Conservation (phyloP, 768 basidiomycete genomes). For the Gautieria morchelliformis region DNA sequence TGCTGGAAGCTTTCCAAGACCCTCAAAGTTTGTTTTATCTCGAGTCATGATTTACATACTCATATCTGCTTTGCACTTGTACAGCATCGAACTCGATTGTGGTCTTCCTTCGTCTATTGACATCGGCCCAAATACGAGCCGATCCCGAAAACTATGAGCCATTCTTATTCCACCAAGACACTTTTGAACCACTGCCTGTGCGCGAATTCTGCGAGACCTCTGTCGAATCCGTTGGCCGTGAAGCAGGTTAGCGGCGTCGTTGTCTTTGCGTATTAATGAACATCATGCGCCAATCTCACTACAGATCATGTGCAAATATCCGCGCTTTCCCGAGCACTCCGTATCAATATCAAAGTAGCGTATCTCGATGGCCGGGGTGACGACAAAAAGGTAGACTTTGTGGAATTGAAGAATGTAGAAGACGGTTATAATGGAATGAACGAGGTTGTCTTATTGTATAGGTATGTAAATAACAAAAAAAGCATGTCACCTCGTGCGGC, state of each 20-base stretch:
- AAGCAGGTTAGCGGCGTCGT: slow-evolving; percentile 45
- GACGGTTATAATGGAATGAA: slow-evolving; percentile 26
- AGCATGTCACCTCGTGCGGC: not conserved
- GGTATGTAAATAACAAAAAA: slow-evolving; percentile 38
- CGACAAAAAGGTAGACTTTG: slow-evolving; percentile 51
- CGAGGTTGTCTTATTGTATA: slow-evolving; percentile 65
- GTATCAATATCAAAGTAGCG: slow-evolving; percentile 61
- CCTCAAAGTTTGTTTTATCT: slow-evolving; percentile 31
- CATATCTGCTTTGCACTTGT: not conserved
- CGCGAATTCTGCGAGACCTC: slow-evolving; percentile 65
- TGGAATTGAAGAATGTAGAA: slow-evolving; percentile 46
- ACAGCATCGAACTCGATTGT: slow-evolving; percentile 66
- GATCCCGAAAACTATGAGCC: slow-evolving; percentile 51
- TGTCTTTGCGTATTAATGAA: not conserved
- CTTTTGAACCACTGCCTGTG: slow-evolving; percentile 43
- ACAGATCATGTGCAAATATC: slow-evolving; percentile 76
- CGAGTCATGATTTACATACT: not conserved
- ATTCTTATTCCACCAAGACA: slow-evolving; percentile 74
- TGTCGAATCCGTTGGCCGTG: slow-evolving; percentile 70
- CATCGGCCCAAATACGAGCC: slow-evolving; percentile 72
- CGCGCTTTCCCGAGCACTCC: slow-evolving; percentile 61
- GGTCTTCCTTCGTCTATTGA: slow-evolving; percentile 70
- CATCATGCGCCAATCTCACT: not conserved
- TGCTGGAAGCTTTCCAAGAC: slow-evolving; percentile 47
- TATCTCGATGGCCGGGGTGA: slow-evolving; percentile 62